Base-by-base conservation (phyloP, 2,329 filamentous ascomycete species). In the Fusarium torulosum region DNA sequence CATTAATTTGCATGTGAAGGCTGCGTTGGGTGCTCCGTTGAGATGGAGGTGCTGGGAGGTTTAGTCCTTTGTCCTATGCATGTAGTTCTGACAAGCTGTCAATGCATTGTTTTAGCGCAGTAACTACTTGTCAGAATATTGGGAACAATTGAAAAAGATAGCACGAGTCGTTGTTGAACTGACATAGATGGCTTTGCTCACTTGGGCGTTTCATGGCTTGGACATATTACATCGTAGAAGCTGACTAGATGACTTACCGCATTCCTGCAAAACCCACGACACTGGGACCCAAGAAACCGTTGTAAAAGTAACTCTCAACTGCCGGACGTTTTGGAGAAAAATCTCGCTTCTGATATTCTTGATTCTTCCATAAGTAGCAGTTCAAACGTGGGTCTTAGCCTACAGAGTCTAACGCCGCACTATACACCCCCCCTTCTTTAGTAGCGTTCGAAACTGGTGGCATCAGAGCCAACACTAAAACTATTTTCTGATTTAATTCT, bases 191-290 rank as follows among this genome's bases (percentile, higher is more conserved):
- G 13, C 20, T 21, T 27, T 15, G 8, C 31, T 35, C 15, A 27
- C 35, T 20, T 61, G 7, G 9, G 43, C 6, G 19, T 29, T 35
- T 21, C 15, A 31, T 14, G 9, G 27, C 10, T 31, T 42, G 25
- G 40, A 45, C n/a, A 9, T 9, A 20, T 20, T 42, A 20, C 53
- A 40, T 45, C n/a, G 6, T 43, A 21, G 43, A 41, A 45, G 7
- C 50, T 62, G 25, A 35, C 50, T 62, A 62, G 59, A 62, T 27
- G 37, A 15, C 23, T 25, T 62, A n/a, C 47, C 56, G 42, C 59
- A 62, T 63, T 62, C 50, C 57, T 62, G 27, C 14, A 20, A 49
- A 35, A 20, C 38, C 57, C 43, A 19, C 13, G 27, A 9, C 31
- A 27, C 42, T 42, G 53, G 60, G 33, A 53, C 27, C 40, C 20